phyloP scores from a whole-genome alignment of 192 early-diverging fungal genomes.

The Backusella sp. region DNA sequence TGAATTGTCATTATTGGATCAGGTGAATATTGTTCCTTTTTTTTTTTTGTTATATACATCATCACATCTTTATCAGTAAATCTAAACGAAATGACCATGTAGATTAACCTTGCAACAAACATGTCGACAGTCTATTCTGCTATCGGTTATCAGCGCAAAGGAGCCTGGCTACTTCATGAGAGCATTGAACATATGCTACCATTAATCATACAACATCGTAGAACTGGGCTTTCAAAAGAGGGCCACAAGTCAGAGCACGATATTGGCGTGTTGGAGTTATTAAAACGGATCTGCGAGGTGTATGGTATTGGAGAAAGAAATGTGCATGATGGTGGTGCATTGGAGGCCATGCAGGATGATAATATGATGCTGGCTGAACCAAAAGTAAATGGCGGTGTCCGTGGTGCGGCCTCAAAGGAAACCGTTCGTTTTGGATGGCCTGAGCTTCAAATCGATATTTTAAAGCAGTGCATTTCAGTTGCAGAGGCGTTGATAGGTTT shows the following conservation, averaged over 20 bases:
- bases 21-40: constrained; percentile 36
- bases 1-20: constrained; percentile 53
- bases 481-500: constrained; percentile 66
- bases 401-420: constrained; percentile 6
- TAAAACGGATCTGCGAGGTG: constrained; percentile 63
- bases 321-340: constrained; percentile 23
- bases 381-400: background rate
- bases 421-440: constrained; percentile 65
- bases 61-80: background rate
- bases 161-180: constrained; percentile 24
- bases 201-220: constrained; percentile 24
- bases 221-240: background rate
- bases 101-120: constrained; percentile 24
- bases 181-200: constrained; percentile 24
- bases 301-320: constrained; percentile 57
- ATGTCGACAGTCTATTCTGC: constrained; percentile 22
- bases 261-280: constrained; percentile 56
- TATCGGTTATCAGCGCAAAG: constrained; percentile 30
- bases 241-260: constrained; percentile 19
- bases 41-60: background rate
- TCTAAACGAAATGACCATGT: background rate
- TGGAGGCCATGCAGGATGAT: constrained; percentile 12
- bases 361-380: background rate
- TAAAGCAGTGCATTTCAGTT: constrained; percentile 71
- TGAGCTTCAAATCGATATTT: constrained; percentile 71